A percentile compares a stretch with the other conserved stretches of the same genome.
Evolutionary conservation across 176 grass and related monocot species (phyloP).

Genomic region (Dendrocalamus sinicus): DNA sequence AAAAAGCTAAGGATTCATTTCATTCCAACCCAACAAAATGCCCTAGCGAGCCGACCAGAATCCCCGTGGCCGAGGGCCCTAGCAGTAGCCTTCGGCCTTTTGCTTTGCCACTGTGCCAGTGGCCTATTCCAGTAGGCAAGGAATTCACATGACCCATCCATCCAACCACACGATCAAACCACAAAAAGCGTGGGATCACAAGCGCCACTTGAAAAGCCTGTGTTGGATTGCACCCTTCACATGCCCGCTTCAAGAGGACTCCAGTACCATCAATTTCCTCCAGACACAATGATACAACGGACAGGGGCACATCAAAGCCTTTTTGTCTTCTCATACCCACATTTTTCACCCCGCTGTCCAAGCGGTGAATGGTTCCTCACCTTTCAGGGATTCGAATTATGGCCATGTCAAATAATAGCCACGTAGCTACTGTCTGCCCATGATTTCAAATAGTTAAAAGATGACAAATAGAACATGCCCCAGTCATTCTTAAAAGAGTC

Average conservation of each 20-base stretch:
- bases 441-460: conserved; percentile 28
- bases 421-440: conserved; percentile 8
- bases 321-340: conserved; percentile 29
- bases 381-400: conserved; percentile 41
- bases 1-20: not conserved
- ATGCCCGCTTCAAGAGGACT: not conserved
- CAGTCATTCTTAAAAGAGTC: conserved; percentile 29
- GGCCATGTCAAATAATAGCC: conserved; percentile 17
- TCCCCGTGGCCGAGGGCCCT: too few species aligned
- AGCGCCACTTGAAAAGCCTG: not conserved
- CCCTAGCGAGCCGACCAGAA: not conserved
- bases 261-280: not conserved
- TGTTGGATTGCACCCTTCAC: not conserved
- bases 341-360: not conserved
- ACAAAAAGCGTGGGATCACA: not conserved
- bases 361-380: not conserved
- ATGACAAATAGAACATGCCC: not conserved
- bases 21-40: not conserved
- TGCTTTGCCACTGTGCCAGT: not conserved
- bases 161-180: not conserved
- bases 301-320: not conserved
- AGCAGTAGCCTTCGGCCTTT: not conserved
- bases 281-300: conserved; percentile 8
- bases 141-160: not conserved
- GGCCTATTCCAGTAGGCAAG: not conserved